Base-by-base conservation (phyloP, 2,329 filamentous ascomycete genomes). In the Colletotrichum euphorbiae region DNA sequence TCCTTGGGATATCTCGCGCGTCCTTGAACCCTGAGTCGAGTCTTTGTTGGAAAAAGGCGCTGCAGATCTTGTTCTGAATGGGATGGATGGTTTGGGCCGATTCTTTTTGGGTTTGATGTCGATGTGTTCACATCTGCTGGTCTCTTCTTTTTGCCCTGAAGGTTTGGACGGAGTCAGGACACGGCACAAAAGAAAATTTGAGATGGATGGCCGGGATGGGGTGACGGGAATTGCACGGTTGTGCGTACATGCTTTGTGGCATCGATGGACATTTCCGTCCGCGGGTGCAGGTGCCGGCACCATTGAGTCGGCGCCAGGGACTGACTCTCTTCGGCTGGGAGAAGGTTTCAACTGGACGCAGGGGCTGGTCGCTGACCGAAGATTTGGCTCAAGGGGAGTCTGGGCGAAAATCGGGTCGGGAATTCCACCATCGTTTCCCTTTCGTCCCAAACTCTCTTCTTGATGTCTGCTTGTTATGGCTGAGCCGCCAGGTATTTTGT, bases 141-240 rank as follows among this genome's bases (percentile, higher is more conserved):
- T 59, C 56, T 31, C 46, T 62, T 7, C 28, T 57, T 33, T 56
- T 24, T 50, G 42, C 15, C 31, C 17, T 40, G 52, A 58, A 58
- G 46, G 65, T 64, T 64, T 68, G 31, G 51, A 59, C 60, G 31
- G 61, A 63, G 64, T 67, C 52, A 59, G 52, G 58, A 57, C 28
- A 38, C 12, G 31, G 42, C 33, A n/a, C n/a, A n/a, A n/a, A n/a
- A n/a, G n/a, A 7, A 2, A 40, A 51, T 48, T 66, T 31, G 50
- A 38, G 42, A 42, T 36, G 50, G 43, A 55, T 62, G 38, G 52
- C 12, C 64, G 43, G 65, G 38, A 58, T 45, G 21, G 15, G 48
- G 40, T 17, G 28, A 46, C 65, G 65, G 59, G 60, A 67, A 64
- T 64, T 67, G 52, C 60, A 43, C 65, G 65, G 52, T 21, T 64